Evolutionary conservation across 352 stramenopile species (phyloP).

Genomic region (Globisporangium emineosum): DNA sequence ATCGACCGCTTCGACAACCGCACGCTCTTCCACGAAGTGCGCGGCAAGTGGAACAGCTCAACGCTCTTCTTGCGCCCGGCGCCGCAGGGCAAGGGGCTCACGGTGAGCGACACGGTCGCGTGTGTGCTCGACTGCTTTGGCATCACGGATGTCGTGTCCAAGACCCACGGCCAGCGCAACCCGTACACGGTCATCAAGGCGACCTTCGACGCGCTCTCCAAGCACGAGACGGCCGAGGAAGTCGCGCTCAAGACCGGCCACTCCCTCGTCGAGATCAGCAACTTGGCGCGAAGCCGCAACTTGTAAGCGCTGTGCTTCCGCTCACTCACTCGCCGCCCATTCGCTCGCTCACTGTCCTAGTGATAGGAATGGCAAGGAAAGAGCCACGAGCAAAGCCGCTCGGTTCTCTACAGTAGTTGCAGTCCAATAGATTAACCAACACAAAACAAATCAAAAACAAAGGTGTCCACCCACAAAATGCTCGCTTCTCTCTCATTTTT

Average conservation of each 20-base stretch:
- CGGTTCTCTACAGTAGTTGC: conserved; percentile 1
- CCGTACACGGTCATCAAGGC: conserved; percentile 93
- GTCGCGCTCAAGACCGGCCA: conserved; percentile 92
- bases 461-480: background rate
- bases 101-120: conserved; percentile 75
- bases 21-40: conserved; percentile 90
- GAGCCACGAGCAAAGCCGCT: background rate
- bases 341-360: background rate
- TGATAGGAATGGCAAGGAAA: background rate
- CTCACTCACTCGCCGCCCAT: background rate
- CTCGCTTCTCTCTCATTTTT: background rate
- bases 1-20: conserved; percentile 92
- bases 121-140: conserved; percentile 89
- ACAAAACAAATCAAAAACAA: conserved; percentile 10
- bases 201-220: conserved; percentile 93
- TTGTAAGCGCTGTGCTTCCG: conserved; percentile 32
- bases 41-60: conserved; percentile 95
- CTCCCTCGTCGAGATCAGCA: conserved; percentile 79
- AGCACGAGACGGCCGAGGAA: conserved; percentile 93
- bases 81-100: conserved; percentile 67
- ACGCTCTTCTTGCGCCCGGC: conserved; percentile 86
- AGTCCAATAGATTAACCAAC: conserved; percentile 12
- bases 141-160: conserved; percentile 91
- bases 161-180: conserved; percentile 93
- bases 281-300: conserved; percentile 64